Percentiles rank a stretch among this genome's conserved stretches.
phyloP scores from a whole-genome alignment of 305 asterid species.

The Solanum hybrid region DNA sequence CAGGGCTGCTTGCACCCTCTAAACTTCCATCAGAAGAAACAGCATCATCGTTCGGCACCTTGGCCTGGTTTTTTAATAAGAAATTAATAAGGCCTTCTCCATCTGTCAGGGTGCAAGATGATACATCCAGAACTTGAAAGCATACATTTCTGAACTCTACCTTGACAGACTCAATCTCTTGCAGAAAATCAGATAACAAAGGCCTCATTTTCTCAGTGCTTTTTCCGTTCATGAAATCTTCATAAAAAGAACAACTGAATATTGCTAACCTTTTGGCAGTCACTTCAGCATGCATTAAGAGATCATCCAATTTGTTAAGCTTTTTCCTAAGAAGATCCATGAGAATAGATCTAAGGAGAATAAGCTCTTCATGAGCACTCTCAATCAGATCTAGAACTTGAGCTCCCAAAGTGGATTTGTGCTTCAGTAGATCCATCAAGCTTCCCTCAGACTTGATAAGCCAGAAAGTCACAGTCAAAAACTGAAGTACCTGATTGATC shows the following conservation, averaged over 20 bases:
- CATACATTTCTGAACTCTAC: background rate
- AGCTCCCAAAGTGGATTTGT: background rate
- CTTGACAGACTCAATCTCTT: conserved; percentile 3
- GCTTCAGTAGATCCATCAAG: background rate
- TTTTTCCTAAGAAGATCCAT: background rate
- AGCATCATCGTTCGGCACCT: background rate
- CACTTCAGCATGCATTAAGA: background rate
- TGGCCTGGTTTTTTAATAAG: background rate
- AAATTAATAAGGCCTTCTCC: background rate
- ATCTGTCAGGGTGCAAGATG: background rate
- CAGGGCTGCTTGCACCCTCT: background rate
- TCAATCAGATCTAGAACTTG: background rate
- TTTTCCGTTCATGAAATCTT: background rate
- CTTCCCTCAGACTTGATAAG: background rate
- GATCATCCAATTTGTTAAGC: background rate
- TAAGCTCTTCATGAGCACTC: conserved; percentile 1
- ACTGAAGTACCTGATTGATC: background rate
- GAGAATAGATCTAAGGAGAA: background rate
- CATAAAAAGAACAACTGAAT: background rate
- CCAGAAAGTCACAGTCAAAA: background rate
- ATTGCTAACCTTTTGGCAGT: background rate
- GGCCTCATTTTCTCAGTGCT: background rate
- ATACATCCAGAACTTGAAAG: background rate
- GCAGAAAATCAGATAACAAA: background rate
- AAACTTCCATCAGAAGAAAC: background rate